Evolutionary conservation across 2,329 filamentous ascomycete genomes (phyloP).

Genomic region (Botrytis elliptica): DNA sequence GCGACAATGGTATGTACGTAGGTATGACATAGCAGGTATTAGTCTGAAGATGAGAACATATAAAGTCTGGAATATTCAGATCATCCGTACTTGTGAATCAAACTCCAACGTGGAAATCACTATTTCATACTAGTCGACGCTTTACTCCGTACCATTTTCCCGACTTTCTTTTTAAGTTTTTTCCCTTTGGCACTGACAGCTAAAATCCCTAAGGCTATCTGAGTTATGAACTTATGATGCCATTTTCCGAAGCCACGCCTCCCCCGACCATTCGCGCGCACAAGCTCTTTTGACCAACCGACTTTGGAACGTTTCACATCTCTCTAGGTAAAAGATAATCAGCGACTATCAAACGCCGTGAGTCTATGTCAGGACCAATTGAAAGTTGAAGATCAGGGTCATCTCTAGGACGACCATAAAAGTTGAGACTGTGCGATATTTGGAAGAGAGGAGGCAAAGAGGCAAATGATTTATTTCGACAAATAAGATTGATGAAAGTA

Average conservation of each 20-base stretch:
- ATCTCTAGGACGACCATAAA: not conserved
- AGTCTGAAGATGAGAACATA: not conserved
- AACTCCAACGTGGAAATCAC: not conserved
- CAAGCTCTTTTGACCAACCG: not conserved
- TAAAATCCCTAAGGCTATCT: not conserved
- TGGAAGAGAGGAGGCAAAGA: not conserved
- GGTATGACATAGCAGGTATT: not conserved
- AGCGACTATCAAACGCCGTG: slow-evolving; percentile 15
- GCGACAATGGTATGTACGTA: not conserved
- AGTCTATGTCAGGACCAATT: slow-evolving; percentile 8
- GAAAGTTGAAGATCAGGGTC: not conserved
- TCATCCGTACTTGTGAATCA: not conserved
- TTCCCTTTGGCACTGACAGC: not conserved
- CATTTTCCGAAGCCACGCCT: not conserved
- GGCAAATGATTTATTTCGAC: not conserved
- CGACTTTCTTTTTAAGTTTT: not conserved
- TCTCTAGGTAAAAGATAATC: slow-evolving; percentile 10
- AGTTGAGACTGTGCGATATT: slow-evolving; percentile 7
- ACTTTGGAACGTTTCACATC: slow-evolving; percentile 18
- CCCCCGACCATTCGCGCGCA: slow-evolving; percentile 1
- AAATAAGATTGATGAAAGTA: slow-evolving; percentile 16
- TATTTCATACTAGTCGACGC: not conserved
- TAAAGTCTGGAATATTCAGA: not conserved
- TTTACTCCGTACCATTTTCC: not conserved
- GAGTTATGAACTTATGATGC: slow-evolving; percentile 12